Conservation (phyloP, 202 grass and related monocot genomes). For the Bolboschoenoplectus hybrid region DNA sequence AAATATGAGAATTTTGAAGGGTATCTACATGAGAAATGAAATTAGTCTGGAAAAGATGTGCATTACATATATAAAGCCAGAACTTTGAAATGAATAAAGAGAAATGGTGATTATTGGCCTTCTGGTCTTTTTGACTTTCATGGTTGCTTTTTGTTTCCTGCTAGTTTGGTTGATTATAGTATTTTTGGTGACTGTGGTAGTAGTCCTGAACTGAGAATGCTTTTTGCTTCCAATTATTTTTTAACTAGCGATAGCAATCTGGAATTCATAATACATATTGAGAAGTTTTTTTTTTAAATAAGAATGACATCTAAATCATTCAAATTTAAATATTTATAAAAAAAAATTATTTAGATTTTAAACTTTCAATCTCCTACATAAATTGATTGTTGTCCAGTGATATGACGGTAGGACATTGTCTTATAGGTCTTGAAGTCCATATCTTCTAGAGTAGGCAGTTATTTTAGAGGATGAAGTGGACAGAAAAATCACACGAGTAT, state of each 20-base stretch:
- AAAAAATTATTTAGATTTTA: too few species aligned
- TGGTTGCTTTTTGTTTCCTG: constrained; percentile 28
- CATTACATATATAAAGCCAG: background rate
- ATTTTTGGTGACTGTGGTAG: background rate
- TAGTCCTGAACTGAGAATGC: background rate
- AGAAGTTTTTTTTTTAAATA: too few species aligned
- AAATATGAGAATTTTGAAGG: constrained; percentile 16
- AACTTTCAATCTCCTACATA: too few species aligned
- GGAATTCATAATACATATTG: background rate
- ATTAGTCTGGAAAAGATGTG: background rate
- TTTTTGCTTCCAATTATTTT: constrained; percentile 13
- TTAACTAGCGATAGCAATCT: background rate
- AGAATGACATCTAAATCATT: too few species aligned
- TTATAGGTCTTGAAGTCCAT: too few species aligned
- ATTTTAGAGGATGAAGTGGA: too few species aligned
- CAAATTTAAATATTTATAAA: too few species aligned
- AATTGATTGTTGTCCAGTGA: too few species aligned
- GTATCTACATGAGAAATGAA: background rate
- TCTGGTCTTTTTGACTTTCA: constrained; percentile 16
- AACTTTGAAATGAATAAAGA: constrained; percentile 17
- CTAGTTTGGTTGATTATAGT: background rate
- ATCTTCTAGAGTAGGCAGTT: too few species aligned
- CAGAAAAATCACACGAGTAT: too few species aligned
- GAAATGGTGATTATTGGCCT: background rate
- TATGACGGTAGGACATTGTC: too few species aligned